Evolutionary conservation across 495 filamentous ascomycete species (phyloP).

Genomic region (Darksidea phi): DNA sequence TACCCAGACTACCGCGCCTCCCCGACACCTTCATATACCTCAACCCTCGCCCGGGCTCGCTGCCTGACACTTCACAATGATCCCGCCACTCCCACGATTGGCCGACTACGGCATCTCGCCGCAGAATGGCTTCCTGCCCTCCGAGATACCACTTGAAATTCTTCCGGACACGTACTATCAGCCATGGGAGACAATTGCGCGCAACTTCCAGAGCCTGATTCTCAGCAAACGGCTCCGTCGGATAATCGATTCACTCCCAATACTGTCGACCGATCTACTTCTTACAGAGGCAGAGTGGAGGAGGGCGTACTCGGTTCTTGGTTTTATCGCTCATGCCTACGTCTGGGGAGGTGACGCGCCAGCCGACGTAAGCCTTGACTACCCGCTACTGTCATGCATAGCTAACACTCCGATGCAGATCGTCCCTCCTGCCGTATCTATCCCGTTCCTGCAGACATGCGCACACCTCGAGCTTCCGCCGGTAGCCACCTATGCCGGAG

Average conservation of each 20-base stretch:
- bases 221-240: conserved; percentile 76
- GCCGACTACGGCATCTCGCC: conserved; percentile 86
- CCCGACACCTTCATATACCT: background rate
- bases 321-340: conserved; percentile 87
- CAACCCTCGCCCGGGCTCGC: background rate
- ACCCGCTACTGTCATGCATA: conserved; percentile 2
- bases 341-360: conserved; percentile 91
- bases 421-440: conserved; percentile 79
- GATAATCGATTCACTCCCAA: conserved; percentile 72
- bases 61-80: conserved; percentile 56
- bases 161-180: conserved; percentile 88
- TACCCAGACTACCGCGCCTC: background rate
- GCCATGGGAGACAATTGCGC: conserved; percentile 82
- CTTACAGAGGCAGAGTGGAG: conserved; percentile 85
- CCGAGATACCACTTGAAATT: conserved; percentile 71
- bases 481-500: conserved; percentile 90
- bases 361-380: conserved; percentile 56
- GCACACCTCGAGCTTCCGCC: conserved; percentile 81
- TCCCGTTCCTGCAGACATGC: conserved; percentile 77
- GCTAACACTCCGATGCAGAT: conserved; percentile 52
- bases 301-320: conserved; percentile 81
- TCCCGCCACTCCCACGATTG: conserved; percentile 74
- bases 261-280: conserved; percentile 77
- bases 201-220: conserved; percentile 83
- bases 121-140: conserved; percentile 82